Evolutionary conservation across 2,329 filamentous ascomycete genomes (phyloP), one percentile per base, ranked within the genome.

Genomic region (Teratosphaeria destructans): DNA sequence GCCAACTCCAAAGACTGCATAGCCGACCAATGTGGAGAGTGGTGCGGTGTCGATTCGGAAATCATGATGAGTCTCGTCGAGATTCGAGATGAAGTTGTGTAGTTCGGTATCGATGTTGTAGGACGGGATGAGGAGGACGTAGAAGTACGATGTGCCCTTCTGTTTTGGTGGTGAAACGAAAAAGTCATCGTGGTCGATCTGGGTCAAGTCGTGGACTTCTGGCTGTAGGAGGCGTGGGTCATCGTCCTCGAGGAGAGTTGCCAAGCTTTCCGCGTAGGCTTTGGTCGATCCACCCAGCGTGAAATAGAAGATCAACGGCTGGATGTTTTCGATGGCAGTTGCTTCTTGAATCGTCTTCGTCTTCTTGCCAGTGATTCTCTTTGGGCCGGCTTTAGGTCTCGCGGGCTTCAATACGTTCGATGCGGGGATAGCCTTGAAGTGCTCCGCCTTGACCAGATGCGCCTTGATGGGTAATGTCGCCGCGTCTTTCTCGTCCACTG

Each of bases 101-200:
- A 96, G 84, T 65, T 95, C 88, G 7, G 89, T 93, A 69, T 96
- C 93, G 68, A 96, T 96, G 70, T 97, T 95, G 78, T 96, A 97
- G 63, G 89, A 92, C 0, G 93, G 94, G 3, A 96, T 75, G 43
- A 97, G 76, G 58, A 97, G 80, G 47, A 95, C 79, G 74, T 97
- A 99, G 67, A 96, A 86, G 66, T 86, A 83, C 1, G 65, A 64
- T 62, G 86, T 84, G 73, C 1, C 77, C 71, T 29, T 76, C 72
- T 5, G 82, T 70, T 88, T 88, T 0, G 85, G 83, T 2, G 81
- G 14, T 16, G 19, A 82, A 60, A 95, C 85, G 70, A 97, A 97
- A 74, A 88, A 96, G 70, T 96, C 91, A 68, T 99, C 93, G 67
- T 93, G 89, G 67, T 97, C 93, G 57, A 95, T 82, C 62, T 96